phyloP scores from a whole-genome alignment of 805 yeast genomes.

The Tanozyma kutaoensis region DNA sequence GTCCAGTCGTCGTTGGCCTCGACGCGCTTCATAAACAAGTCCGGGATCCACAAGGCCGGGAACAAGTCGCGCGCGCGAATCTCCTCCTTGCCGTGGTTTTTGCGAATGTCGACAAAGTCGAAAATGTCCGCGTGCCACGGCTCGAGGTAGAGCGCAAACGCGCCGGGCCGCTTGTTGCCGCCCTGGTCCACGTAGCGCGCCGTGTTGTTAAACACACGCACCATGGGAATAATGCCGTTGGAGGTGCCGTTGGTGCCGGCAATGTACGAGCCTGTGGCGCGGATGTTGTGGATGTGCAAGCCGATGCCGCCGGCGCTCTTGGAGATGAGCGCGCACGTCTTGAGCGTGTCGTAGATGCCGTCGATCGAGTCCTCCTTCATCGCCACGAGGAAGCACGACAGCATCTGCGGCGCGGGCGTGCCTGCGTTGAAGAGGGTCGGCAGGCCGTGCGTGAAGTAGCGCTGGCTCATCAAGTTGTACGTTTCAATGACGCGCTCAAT shows the following conservation, averaged over 20 bases:
- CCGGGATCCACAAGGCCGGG: slow-evolving; percentile 54
- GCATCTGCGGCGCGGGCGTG: slow-evolving; percentile 46
- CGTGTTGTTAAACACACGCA: slow-evolving; percentile 48
- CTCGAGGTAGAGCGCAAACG: slow-evolving; percentile 46
- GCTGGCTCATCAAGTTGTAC: slow-evolving; percentile 45
- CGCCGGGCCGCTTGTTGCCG: slow-evolving; percentile 56
- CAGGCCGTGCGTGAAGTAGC: slow-evolving; percentile 48
- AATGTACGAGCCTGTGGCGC: slow-evolving; percentile 47
- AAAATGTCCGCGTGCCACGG: slow-evolving; percentile 54
- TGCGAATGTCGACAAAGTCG: slow-evolving; percentile 45
- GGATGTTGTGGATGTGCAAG: slow-evolving; percentile 44
- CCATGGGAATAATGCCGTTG: slow-evolving; percentile 50
- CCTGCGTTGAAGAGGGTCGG: slow-evolving; percentile 54
- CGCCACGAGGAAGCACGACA: slow-evolving; percentile 50
- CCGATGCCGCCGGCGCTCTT: slow-evolving; percentile 57
- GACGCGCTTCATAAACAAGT: slow-evolving; percentile 48
- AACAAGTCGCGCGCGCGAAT: slow-evolving; percentile 50
- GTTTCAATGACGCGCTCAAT: slow-evolving; percentile 40
- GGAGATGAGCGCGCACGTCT: slow-evolving; percentile 48
- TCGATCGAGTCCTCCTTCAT: slow-evolving; percentile 54
- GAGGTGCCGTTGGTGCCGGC: slow-evolving; percentile 55
- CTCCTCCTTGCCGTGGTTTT: slow-evolving; percentile 54
- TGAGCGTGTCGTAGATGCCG: slow-evolving; percentile 48
- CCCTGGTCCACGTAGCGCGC: slow-evolving; percentile 57
- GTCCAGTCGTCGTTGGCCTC: slow-evolving; percentile 45